phyloP scores from a whole-genome alignment of 2,329 filamentous ascomycete species.

The Scolecobasidium constrictum region DNA sequence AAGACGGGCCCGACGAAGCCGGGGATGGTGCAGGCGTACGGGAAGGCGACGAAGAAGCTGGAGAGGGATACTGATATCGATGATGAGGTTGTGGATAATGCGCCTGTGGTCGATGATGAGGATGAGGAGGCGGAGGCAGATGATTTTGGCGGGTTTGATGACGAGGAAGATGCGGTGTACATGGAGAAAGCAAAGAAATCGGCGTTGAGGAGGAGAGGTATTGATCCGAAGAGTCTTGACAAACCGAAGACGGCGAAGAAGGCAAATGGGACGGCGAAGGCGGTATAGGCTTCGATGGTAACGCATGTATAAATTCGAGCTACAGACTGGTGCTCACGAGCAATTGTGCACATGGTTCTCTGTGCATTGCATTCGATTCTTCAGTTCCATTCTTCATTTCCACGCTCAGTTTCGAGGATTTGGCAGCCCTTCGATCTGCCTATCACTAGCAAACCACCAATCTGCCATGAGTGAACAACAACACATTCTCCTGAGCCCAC shows the following conservation, averaged over 20 bases:
- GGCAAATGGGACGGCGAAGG: too few species aligned
- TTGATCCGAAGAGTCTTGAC: slow-evolving; percentile 28
- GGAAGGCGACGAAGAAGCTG: slow-evolving; percentile 18
- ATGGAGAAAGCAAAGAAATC: slow-evolving; percentile 35
- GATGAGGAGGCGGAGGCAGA: slow-evolving; percentile 21
- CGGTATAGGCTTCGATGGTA: too few species aligned
- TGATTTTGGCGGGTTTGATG: slow-evolving; percentile 39
- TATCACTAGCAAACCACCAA: too few species aligned
- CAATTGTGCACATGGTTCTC: too few species aligned
- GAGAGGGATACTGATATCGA: slow-evolving; percentile 31
- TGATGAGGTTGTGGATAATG: slow-evolving; percentile 51
- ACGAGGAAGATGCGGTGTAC: slow-evolving; percentile 37
- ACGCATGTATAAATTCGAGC: too few species aligned
- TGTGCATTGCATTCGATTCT: too few species aligned
- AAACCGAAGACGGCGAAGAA: neutral
- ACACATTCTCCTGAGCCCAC: too few species aligned
- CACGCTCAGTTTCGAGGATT: too few species aligned
- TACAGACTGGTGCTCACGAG: too few species aligned
- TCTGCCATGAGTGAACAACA: too few species aligned
- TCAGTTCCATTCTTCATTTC: too few species aligned
- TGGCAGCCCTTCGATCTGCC: too few species aligned
- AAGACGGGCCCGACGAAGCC: slow-evolving; percentile 71
- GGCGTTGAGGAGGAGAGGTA: slow-evolving; percentile 34
- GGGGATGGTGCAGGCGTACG: slow-evolving; percentile 36
- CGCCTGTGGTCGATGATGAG: slow-evolving; percentile 46